These are phyloP conservation scores for Saccharomycopsis vini DNA, from an alignment of 805 yeast genomes.

Conservation along the genomic window DNA sequence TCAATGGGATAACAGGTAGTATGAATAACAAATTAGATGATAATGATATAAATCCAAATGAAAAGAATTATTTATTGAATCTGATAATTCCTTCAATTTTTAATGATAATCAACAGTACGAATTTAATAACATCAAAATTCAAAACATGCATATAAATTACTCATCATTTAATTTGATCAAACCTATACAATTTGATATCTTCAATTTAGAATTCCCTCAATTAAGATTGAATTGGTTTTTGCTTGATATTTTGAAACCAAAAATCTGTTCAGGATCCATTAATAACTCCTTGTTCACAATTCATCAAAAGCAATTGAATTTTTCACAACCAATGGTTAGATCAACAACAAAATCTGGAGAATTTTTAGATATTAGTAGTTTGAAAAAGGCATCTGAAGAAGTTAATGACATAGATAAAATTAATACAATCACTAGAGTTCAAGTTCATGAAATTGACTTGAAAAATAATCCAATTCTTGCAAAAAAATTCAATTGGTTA, in stretches of 20 bases:
- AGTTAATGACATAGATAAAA: background rate
- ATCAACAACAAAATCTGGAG: background rate
- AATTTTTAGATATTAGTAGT: background rate
- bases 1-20: slow-evolving; percentile 78
- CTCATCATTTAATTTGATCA: slow-evolving; percentile 8
- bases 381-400: background rate
- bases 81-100: slow-evolving; percentile 6
- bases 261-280: slow-evolving; percentile 64
- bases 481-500: slow-evolving; percentile 59
- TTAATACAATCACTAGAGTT: slow-evolving; percentile 11
- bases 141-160: slow-evolving; percentile 13
- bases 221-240: slow-evolving; percentile 46
- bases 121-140: slow-evolving; percentile 7
- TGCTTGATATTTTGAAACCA: slow-evolving; percentile 63
- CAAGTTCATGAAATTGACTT: slow-evolving; percentile 32
- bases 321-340: too few relatives aligned
- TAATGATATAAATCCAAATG: slow-evolving; percentile 7
- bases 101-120: slow-evolving; percentile 11
- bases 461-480: slow-evolving; percentile 22
- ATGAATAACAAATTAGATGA: slow-evolving; percentile 3
- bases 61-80: slow-evolving; percentile 11
- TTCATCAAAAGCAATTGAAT: slow-evolving; percentile 55
- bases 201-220: slow-evolving; percentile 60
- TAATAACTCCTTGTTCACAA: slow-evolving; percentile 65
- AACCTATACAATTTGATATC: slow-evolving; percentile 42